These are phyloP conservation scores for Colletotrichum sp. DNA, from an alignment of 2,329 filamentous ascomycete genomes.

Conservation along the genomic window DNA sequence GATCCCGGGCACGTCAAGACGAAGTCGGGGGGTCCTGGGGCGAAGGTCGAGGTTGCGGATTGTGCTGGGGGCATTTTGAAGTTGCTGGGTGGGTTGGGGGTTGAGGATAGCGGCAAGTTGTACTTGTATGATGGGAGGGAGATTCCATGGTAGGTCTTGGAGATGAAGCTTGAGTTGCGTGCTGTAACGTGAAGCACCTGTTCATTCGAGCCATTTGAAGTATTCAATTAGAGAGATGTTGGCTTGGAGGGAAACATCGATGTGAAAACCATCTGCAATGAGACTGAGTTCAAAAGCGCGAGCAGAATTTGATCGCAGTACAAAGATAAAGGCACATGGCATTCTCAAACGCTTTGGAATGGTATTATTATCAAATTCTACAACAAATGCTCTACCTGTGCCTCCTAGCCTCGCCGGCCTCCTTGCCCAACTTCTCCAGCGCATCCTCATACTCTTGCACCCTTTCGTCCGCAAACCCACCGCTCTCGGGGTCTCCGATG, in stretches of 20 bases:
- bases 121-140: background rate
- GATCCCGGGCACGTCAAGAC: conserved; percentile 41
- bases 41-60: conserved; percentile 28
- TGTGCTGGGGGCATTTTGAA: conserved; percentile 17
- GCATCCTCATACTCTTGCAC: conserved; percentile 58
- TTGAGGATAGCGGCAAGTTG: background rate
- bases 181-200: background rate
- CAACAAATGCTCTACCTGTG: conserved; percentile 2
- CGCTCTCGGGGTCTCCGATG: conserved; percentile 37
- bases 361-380: background rate
- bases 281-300: background rate
- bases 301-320: background rate
- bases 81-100: background rate
- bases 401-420: conserved; percentile 49
- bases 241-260: background rate
- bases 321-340: background rate
- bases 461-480: conserved; percentile 51
- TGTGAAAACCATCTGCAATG: background rate
- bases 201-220: background rate
- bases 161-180: background rate
- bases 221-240: background rate
- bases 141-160: background rate
- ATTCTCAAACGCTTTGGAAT: background rate
- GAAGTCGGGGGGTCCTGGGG: conserved; percentile 32
- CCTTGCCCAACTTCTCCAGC: conserved; percentile 65